Conservation (phyloP, 225 moss, liverwort and hornwort species). For the Marchantia paleacea region DNA sequence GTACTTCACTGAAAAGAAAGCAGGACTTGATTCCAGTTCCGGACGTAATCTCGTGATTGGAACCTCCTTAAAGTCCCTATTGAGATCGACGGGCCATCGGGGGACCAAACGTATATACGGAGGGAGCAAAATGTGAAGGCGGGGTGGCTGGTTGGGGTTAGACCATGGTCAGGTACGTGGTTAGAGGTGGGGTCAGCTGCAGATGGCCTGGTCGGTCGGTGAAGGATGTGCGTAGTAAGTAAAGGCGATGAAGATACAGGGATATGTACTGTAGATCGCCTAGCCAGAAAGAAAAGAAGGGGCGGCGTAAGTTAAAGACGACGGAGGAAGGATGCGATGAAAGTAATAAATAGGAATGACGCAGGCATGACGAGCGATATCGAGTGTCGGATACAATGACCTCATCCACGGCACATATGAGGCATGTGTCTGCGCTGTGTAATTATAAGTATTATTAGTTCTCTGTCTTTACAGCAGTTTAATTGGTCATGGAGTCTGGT, state of each 20-base stretch:
- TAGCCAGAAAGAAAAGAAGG: not conserved
- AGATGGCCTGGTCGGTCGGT: not conserved
- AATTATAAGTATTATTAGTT: conserved; percentile 1
- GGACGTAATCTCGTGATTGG: too few species aligned
- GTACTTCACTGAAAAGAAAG: too few species aligned
- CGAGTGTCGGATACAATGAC: conserved; percentile 18
- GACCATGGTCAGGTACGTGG: not conserved
- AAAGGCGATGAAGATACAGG: not conserved
- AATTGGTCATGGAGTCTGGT: not conserved
- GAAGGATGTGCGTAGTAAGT: not conserved
- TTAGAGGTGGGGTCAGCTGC: not conserved
- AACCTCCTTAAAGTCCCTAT: too few species aligned
- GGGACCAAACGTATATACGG: too few species aligned
- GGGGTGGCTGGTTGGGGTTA: not conserved
- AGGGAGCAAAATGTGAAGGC: not conserved
- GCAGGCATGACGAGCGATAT: conserved; percentile 16
- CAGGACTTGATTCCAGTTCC: too few species aligned
- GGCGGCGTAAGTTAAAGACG: not conserved
- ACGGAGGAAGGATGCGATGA: not conserved
- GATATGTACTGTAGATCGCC: not conserved
- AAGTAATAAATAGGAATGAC: conserved; percentile 11
- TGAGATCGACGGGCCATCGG: too few species aligned
- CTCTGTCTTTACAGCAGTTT: not conserved
- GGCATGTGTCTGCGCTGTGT: not conserved
- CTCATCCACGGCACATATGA: conserved; percentile 17